These are phyloP conservation scores for Hygrophorus pudorinus DNA, from an alignment of 768 basidiomycete genomes.

Conservation along the genomic window DNA sequence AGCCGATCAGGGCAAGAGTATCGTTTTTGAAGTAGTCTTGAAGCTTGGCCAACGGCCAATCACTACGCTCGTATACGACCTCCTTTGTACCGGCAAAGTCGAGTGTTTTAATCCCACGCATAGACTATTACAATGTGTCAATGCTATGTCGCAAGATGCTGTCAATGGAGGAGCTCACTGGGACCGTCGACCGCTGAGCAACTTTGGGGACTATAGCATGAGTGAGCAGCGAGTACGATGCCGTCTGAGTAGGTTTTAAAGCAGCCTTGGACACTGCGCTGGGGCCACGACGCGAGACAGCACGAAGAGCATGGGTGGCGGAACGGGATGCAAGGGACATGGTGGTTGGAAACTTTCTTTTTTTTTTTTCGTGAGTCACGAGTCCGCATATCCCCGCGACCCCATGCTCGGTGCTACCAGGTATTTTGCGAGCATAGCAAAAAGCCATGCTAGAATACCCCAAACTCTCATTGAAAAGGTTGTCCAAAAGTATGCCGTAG, in stretches of 20 bases:
- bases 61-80: constrained; percentile 87
- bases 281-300: constrained; percentile 56
- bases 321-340: constrained; percentile 64
- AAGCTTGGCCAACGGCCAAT: constrained; percentile 97
- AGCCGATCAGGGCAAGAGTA: constrained; percentile 97
- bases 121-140: constrained; percentile 25
- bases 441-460: constrained; percentile 25
- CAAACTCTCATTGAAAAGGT: constrained; percentile 97
- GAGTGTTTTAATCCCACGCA: constrained; percentile 87
- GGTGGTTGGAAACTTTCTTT: constrained; percentile 19
- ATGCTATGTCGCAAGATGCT: background rate
- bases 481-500: constrained; percentile 95
- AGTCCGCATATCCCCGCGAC: constrained; percentile 2
- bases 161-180: constrained; percentile 18
- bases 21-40: constrained; percentile 99
- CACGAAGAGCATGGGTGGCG: constrained; percentile 49
- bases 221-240: constrained; percentile 62
- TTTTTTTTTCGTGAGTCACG: too few relatives aligned
- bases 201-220: constrained; percentile 35
- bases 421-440: constrained; percentile 17
- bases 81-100: constrained; percentile 95
- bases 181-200: constrained; percentile 20
- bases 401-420: constrained; percentile 9
- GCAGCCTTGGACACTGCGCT: constrained; percentile 32
- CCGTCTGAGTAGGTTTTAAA: constrained; percentile 34